phyloP scores from a whole-genome alignment of 805 yeast genomes.

The Yarrowia alimentaria region DNA sequence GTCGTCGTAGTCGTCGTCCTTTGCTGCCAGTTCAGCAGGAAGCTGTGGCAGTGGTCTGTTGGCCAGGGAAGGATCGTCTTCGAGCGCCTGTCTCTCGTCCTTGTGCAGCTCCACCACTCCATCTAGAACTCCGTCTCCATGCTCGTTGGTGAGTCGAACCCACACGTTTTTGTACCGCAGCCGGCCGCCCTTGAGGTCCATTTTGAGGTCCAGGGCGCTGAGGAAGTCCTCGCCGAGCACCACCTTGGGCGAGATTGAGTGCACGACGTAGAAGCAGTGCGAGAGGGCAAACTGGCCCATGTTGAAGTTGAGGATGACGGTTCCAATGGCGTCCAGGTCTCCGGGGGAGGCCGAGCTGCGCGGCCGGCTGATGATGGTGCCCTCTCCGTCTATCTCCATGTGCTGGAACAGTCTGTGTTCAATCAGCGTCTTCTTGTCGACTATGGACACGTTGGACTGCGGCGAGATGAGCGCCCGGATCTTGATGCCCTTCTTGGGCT shows the following conservation, averaged over 20 bases:
- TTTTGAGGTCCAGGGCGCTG: not conserved
- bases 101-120: not conserved
- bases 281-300: conserved; percentile 23
- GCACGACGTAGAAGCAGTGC: conserved; percentile 14
- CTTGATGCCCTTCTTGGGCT: conserved; percentile 12
- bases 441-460: conserved; percentile 6
- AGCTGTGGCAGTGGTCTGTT: no score
- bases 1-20: not conserved
- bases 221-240: conserved; percentile 10
- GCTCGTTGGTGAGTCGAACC: conserved; percentile 9
- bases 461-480: conserved; percentile 14
- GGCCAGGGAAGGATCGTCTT: no score
- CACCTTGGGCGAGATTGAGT: conserved; percentile 7
- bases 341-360: not conserved
- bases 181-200: conserved; percentile 14
- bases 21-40: no score
- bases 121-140: conserved; percentile 15
- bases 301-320: conserved; percentile 19
- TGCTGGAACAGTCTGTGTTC: conserved; percentile 19
- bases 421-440: conserved; percentile 15
- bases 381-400: conserved; percentile 20
- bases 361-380: conserved; percentile 1
- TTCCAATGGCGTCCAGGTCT: conserved; percentile 11
- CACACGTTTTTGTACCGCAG: conserved; percentile 15
- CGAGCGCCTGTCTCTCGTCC: not conserved